Evolutionary conservation across 192 early-diverging fungal species (phyloP).

Genomic region (Coemansia sp.): DNA sequence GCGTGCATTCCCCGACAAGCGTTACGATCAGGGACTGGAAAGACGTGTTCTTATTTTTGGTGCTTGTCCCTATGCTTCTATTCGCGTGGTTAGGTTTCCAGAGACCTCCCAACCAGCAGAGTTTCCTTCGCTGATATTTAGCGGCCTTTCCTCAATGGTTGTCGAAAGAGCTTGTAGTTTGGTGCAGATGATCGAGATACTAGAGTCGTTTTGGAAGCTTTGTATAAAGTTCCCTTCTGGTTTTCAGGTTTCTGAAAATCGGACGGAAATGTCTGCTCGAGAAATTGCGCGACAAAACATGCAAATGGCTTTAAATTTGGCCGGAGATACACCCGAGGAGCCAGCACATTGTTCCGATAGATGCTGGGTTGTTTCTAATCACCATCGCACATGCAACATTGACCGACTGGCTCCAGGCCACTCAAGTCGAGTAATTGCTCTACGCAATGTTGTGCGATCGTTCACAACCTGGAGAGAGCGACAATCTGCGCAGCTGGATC

Average conservation of each 20-base stretch:
- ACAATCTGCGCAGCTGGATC: not conserved
- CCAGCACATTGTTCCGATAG: not conserved
- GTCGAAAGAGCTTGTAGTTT: constrained; percentile 12
- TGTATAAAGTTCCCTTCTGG: constrained; percentile 30
- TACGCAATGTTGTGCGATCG: constrained; percentile 21
- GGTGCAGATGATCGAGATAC: constrained; percentile 32
- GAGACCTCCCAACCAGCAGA: not conserved
- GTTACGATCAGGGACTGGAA: not conserved
- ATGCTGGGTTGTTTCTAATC: constrained; percentile 1
- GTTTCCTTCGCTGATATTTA: constrained; percentile 5
- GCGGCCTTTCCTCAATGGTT: constrained; percentile 4
- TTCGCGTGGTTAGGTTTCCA: constrained; percentile 29
- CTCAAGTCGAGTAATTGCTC: constrained; percentile 16
- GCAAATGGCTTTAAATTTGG: constrained; percentile 17
- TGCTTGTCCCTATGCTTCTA: constrained; percentile 33
- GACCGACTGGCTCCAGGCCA: not conserved
- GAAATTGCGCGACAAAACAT: constrained; percentile 1
- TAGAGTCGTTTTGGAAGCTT: constrained; percentile 39
- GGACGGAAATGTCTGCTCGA: not conserved
- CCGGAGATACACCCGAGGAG: not conserved
- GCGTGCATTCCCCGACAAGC: constrained; percentile 2
- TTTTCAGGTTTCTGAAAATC: not conserved
- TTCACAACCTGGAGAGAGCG: not conserved
- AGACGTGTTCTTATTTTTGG: constrained; percentile 29
- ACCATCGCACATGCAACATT: not conserved